Percentiles rank a stretch among this genome's conserved stretches.
Evolutionary conservation across 371 early-diverging fungal species (phyloP).

Genomic region (Mortierella sp.): DNA sequence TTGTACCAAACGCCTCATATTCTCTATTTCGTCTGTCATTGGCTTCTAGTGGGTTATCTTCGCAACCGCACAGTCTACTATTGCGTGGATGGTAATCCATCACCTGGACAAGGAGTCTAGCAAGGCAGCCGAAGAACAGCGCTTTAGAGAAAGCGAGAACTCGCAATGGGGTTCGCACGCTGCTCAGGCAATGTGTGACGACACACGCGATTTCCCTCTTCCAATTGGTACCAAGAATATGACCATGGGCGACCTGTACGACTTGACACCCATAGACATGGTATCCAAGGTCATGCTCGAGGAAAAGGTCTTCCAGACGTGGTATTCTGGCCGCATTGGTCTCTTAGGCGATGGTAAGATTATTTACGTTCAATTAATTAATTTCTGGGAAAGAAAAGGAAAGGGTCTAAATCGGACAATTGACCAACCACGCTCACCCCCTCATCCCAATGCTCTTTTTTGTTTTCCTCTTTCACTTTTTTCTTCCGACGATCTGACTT

Average conservation of each 20-base stretch:
- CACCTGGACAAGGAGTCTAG: slow-evolving; percentile 19
- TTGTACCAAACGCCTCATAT: background rate
- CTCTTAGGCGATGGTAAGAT: slow-evolving; percentile 34
- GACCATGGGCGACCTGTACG: slow-evolving; percentile 34
- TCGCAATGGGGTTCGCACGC: slow-evolving; percentile 26
- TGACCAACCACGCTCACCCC: background rate
- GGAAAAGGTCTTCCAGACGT: slow-evolving; percentile 34
- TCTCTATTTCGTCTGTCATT: background rate
- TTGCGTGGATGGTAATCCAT: slow-evolving; percentile 31
- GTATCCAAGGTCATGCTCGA: slow-evolving; percentile 37
- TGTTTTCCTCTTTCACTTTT: background rate
- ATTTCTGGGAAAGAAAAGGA: background rate
- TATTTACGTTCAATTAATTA: background rate
- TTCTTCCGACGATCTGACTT: background rate
- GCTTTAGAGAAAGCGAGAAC: slow-evolving; percentile 19
- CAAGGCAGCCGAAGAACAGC: slow-evolving; percentile 3
- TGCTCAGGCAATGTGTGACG: slow-evolving; percentile 22
- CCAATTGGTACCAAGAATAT: slow-evolving; percentile 10
- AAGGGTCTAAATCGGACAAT: background rate
- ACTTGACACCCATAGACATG: slow-evolving; percentile 12
- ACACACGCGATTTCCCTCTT: slow-evolving; percentile 25
- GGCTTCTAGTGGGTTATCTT: slow-evolving; percentile 22
- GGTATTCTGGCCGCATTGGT: slow-evolving; percentile 22
- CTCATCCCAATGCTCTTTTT: background rate
- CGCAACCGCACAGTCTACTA: slow-evolving; percentile 7